Evolutionary conservation across 345 rosid genomes (phyloP), one percentile per base, ranked within the genome.

Genomic region (Hibiscus syriacus): DNA sequence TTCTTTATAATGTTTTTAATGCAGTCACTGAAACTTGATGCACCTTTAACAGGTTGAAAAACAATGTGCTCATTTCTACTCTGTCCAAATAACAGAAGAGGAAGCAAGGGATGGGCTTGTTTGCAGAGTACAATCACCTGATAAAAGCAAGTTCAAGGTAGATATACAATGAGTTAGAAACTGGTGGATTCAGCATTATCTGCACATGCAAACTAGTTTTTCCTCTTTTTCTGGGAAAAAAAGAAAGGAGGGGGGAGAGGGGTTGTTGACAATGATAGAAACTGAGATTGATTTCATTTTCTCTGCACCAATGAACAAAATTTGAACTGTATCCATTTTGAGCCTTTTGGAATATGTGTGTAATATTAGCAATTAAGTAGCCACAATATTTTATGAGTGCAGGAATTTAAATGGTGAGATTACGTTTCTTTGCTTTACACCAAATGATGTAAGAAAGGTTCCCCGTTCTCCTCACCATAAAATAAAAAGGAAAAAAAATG

Each of bases 121-220:
- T 22, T 92, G 96, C 71, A 89, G 85, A 67, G 99, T 90, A 45
- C 90, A 92, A 77, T 95, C 99, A 70, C 80, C 88, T 23, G 97
- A 89, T 78, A 95, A 81, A 83, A 95, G 99, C 96, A 95, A 95
- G 80, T 92, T 95, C 81, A 95, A 95, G 99, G 98, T 95, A 53
- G 29, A 59, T 55, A 67, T 26, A 13, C 17, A 50, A 45, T 45
- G 59, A 38, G 58, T 46, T 32, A 70, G 55, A 57, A 64, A 50
- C 52, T 55, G 67, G 46, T 57, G 70, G 12, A 23, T 26, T 57
- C 54, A 8, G 7, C 2, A 61, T 20, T 13, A 64, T 11, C 30
- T 53, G 55, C 26, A 36, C 27, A n/a, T 10, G 38, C 38, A 16
- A 23, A 2, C 20, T 38, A 5, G 16, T 22, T 74, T 63, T 30